Base-by-base conservation (phyloP, 2,329 filamentous ascomycete species). In the Trichoderma sp. region DNA sequence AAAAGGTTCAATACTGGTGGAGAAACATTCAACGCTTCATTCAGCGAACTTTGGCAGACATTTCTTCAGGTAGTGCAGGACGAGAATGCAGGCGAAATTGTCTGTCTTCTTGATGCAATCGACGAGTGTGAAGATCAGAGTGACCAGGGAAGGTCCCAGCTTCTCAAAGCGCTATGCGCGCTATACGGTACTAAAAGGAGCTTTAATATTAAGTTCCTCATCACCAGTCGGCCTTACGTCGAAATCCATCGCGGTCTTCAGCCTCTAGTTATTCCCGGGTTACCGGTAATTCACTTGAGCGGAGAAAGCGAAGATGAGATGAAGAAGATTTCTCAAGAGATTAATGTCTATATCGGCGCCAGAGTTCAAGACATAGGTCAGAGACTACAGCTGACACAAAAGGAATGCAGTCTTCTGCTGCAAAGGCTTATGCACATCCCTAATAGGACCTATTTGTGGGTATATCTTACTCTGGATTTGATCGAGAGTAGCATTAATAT, bases 181-280 rank as follows among this genome's bases (percentile, higher is more conserved):
- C 18, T 63, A 1, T 63, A 63, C 18, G 21, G 21, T 14, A 24
- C 73, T 24, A 7, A 24, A 56, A 24, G 50, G 21, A 24, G 21
- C 50, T 56, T 56, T 7, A 79, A 78, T 24, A 53, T 86, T 4
- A 86, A 85, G 71, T 83, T 86, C 71, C 79, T 87, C 2, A 14
- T 82, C 8, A 84, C 81, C 0, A 83, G 82, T 75, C 80, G 82
- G 3, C 80, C 81, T 0, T 83, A 83, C 64, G 56, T 75, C 1
- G 60, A 80, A 1, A 82, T 83, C 18, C 14, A 69, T 21, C 29
- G 38, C n/a, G 74, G 24, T 56, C 82, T 81, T 62, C 76, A 75
- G 6, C 59, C 50, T 27, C 33, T 77, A 3, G 14, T 75, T 12
- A 59, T 65, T 11, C 38, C 56, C 11, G 62, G 31, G 1, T 14